Percentiles rank a stretch among this genome's conserved stretches.
phyloP scores from a whole-genome alignment of 257 asterid genomes.

The Solanum sejunctum region DNA sequence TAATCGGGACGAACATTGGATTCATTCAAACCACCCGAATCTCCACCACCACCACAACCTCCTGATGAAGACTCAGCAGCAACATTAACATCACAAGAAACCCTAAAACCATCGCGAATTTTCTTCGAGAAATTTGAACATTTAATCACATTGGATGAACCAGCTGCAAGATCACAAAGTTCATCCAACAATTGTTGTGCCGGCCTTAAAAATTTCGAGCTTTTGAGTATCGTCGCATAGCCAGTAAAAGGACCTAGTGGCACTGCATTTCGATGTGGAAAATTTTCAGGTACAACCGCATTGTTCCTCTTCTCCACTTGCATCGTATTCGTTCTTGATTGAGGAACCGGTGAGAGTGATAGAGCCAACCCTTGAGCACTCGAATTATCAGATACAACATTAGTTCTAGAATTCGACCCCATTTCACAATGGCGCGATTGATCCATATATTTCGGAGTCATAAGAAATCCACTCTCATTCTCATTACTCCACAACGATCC shows the following conservation, averaged over 20 bases:
- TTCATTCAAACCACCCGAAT: conserved; percentile 14
- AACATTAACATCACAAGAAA: conserved; percentile 8
- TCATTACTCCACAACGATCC: conserved; percentile 8
- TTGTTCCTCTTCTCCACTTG: not conserved
- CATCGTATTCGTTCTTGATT: conserved; percentile 13
- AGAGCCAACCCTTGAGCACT: conserved; percentile 40
- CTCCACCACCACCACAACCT: conserved; percentile 5
- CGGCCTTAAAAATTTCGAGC: conserved; percentile 50
- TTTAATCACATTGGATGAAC: conserved; percentile 15
- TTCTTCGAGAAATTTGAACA: not conserved
- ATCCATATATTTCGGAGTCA: conserved; percentile 21
- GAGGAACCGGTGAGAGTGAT: conserved; percentile 50
- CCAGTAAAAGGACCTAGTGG: conserved; percentile 89
- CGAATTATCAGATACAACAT: not conserved
- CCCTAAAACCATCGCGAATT: conserved; percentile 17
- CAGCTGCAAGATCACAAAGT: conserved; percentile 24
- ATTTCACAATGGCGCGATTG: conserved; percentile 9
- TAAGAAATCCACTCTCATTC: conserved; percentile 15
- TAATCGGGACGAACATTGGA: conserved; percentile 14
- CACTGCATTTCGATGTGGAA: conserved; percentile 27
- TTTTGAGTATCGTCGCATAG: conserved; percentile 50
- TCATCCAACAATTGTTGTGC: conserved; percentile 57
- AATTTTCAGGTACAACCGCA: conserved; percentile 1
- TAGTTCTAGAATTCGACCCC: not conserved
- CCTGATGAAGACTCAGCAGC: not conserved